A percentile compares a stretch with the other conserved stretches of the same genome.
These are phyloP conservation scores for Kodamaea fukazawae DNA, from an alignment of 805 yeast species.

Conservation along the genomic window DNA sequence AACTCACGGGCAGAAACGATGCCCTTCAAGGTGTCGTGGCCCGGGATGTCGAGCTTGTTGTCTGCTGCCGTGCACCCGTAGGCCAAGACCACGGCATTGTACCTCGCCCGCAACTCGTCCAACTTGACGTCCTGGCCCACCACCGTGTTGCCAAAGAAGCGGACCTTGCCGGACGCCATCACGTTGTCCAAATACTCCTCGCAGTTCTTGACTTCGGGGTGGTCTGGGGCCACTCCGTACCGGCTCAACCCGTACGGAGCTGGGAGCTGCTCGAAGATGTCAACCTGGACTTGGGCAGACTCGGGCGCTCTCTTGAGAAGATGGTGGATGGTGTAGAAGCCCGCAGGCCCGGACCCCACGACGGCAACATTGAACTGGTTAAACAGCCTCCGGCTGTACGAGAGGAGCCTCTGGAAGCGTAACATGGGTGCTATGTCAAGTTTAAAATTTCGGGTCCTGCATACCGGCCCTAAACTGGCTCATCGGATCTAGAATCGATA, in stretches of 20 bases:
- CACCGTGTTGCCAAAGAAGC: constrained; percentile 67
- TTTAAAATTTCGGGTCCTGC: constrained; percentile 76
- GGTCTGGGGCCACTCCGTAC: constrained; percentile 99
- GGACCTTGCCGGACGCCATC: constrained; percentile 29
- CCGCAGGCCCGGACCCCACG: constrained; percentile 96
- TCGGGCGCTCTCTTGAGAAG: constrained; percentile 48
- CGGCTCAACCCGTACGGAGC: constrained; percentile 90
- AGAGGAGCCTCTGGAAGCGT: constrained; percentile 1
- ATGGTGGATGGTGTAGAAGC: constrained; percentile 83
- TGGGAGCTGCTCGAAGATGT: constrained; percentile 80
- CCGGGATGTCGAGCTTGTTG: constrained; percentile 57
- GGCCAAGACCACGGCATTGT: constrained; percentile 73
- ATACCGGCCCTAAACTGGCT: constrained; percentile 47
- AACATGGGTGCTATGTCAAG: constrained; percentile 47
- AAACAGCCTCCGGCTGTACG: constrained; percentile 1
- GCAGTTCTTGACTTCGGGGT: constrained; percentile 91
- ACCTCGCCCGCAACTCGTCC: constrained; percentile 47
- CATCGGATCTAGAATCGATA: too few relatives aligned
- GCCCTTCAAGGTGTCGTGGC: constrained; percentile 53
- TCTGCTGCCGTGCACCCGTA: constrained; percentile 72
- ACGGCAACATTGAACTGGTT: constrained; percentile 55
- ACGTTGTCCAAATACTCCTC: constrained; percentile 65
- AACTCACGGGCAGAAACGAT: constrained; percentile 79
- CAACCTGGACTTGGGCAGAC: constrained; percentile 43
- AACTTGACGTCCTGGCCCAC: constrained; percentile 65